Base-by-base conservation (phyloP, 306 rosid genomes). In the Cyclanthera cordifolia region DNA sequence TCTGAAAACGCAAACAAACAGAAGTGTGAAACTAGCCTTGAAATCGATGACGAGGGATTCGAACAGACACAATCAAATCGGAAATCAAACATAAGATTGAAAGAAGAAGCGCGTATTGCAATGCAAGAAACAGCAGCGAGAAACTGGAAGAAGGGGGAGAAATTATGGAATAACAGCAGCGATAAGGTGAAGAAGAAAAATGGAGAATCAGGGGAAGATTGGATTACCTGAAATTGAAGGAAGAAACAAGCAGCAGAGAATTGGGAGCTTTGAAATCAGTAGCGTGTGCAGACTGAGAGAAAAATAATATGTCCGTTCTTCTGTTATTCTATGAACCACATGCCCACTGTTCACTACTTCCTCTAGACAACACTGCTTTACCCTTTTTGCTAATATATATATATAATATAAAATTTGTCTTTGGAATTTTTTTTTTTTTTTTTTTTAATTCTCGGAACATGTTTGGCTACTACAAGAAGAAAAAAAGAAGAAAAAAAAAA, bases 151-250 rank as follows among this genome's bases (percentile, higher is more conserved):
- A 32, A 55, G 21, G 21, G 43, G 17, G 8, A 61, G 28, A 61
- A 39, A 63, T 63, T 20, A 59, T 1, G 11, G 69, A 61, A 1
- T 3, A 12, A n/a, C 5, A 17, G 8, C 19, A 60, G 47, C 32
- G 46, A 59, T 57, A 6, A 6, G 12, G 15, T 15, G 19, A 25
- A 14, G 37, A 57, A 57, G 65, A 56, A 0, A 4, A 55, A 50
- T 11, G 59, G 46, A 58, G 47, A 34, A 60, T 8, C 1, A 58
- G 12, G 11, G 2, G 49, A 59, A 34, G 67, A 61, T 56, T 56
- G 12, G 64, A 56, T 37, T 61, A 37, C 68, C 68, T 19, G 50
- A 61, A 11, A 61, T 39, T 41, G 49, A 37, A 61, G 17, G 60
- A 24, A 54, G 68, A 37, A 32, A 21, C 8, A 39, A 61, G 20